Evolutionary conservation across 2,329 filamentous ascomycete species (phyloP).

Genomic region (Alternaria solani): DNA sequence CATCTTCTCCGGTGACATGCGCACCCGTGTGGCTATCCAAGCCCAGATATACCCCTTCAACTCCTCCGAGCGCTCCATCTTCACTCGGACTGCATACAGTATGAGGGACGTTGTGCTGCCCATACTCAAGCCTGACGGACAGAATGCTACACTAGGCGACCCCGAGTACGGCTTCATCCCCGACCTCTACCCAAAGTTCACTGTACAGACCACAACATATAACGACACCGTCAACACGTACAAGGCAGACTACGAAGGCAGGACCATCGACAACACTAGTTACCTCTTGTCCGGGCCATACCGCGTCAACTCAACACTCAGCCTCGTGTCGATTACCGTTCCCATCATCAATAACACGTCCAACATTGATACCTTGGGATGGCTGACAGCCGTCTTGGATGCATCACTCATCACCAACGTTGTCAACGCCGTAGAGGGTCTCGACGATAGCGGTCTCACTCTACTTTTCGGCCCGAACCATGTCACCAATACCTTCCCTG

Average conservation of each 20-base stretch:
- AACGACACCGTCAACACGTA: slow-evolving; percentile 46
- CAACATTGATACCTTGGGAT: slow-evolving; percentile 73
- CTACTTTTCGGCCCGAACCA: slow-evolving; percentile 74
- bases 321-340: slow-evolving; percentile 80
- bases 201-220: slow-evolving; percentile 59
- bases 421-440: slow-evolving; percentile 70
- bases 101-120: slow-evolving; percentile 66
- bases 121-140: slow-evolving; percentile 66
- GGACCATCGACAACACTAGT: slow-evolving; percentile 54
- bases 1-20: slow-evolving; percentile 69
- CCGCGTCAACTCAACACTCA: slow-evolving; percentile 74
- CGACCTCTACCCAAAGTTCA: slow-evolving; percentile 79
- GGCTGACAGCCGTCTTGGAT: slow-evolving; percentile 81
- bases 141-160: slow-evolving; percentile 68
- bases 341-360: slow-evolving; percentile 76
- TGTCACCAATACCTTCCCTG: slow-evolving; percentile 65
- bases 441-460: slow-evolving; percentile 74
- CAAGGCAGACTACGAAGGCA: slow-evolving; percentile 55
- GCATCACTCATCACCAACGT: slow-evolving; percentile 70
- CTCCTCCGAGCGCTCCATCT: slow-evolving; percentile 58
- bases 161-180: slow-evolving; percentile 72
- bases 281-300: slow-evolving; percentile 81
- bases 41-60: slow-evolving; percentile 76
- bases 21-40: slow-evolving; percentile 67
- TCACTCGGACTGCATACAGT: slow-evolving; percentile 57